Percentiles rank a stretch among this genome's conserved stretches.
Conservation (phyloP, 768 basidiomycete species). For the Amanita muscaria region DNA sequence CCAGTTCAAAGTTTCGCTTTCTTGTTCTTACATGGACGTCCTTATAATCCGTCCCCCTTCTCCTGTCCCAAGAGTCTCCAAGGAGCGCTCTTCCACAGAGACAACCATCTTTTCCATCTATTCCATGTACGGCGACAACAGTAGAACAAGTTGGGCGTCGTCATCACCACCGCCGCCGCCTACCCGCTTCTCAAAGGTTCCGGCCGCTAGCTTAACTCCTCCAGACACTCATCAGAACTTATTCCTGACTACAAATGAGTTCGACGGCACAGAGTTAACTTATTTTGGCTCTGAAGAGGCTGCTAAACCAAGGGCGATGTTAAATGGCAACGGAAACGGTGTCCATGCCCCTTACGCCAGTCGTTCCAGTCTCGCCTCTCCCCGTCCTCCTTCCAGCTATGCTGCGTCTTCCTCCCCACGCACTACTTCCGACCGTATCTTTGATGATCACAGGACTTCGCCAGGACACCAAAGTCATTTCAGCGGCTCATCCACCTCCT, state of each 20-base stretch:
- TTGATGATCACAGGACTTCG: slow-evolving; percentile 25
- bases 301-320: slow-evolving; percentile 13
- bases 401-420: slow-evolving; percentile 24
- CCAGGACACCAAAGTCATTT: slow-evolving; percentile 22
- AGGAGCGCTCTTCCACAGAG: slow-evolving; percentile 53
- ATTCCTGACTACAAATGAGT: slow-evolving; percentile 17
- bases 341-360: neutral
- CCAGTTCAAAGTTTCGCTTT: no score
- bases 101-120: slow-evolving; percentile 78
- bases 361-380: slow-evolving; percentile 16
- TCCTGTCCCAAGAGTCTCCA: slow-evolving; percentile 26
- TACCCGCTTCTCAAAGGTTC: slow-evolving; percentile 11
- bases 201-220: slow-evolving; percentile 26
- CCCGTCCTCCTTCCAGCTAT: slow-evolving; percentile 24
- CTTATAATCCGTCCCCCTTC: slow-evolving; percentile 22
- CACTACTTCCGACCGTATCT: slow-evolving; percentile 20
- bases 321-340: slow-evolving; percentile 11
- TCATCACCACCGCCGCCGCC: neutral
- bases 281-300: slow-evolving; percentile 17
- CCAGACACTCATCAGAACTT: slow-evolving; percentile 21
- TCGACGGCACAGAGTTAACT: slow-evolving; percentile 23
- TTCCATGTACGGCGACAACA: slow-evolving; percentile 74
- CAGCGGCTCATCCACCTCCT: slow-evolving; percentile 25
- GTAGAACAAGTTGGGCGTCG: slow-evolving; percentile 6
- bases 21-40: slow-evolving; percentile 27